phyloP scores from a whole-genome alignment of 805 yeast genomes.

The Yamadazyma insecticola region DNA sequence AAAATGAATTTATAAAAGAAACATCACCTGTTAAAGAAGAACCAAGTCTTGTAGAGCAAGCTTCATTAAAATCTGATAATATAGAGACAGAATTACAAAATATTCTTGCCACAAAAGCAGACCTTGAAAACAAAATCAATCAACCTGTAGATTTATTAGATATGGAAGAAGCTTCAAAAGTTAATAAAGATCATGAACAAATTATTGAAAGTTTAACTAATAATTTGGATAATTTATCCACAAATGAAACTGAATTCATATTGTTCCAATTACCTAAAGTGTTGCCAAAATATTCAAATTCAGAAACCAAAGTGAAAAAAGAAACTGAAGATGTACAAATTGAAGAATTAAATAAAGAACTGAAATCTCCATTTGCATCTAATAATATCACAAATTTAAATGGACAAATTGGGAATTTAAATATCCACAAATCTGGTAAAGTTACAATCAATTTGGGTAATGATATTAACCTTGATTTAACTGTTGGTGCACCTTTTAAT shows the following conservation, averaged over 20 bases:
- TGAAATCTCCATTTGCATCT: constrained; percentile 1
- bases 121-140: constrained; percentile 23
- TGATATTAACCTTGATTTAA: constrained; percentile 56
- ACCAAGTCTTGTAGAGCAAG: constrained; percentile 11
- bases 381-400: constrained; percentile 4
- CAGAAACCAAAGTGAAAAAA: constrained; percentile 8
- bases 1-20: constrained; percentile 9
- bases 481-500: constrained; percentile 63
- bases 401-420: constrained; percentile 70
- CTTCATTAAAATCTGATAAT: constrained; percentile 26
- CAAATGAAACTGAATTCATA: constrained; percentile 17
- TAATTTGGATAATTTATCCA: constrained; percentile 15
- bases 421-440: constrained; percentile 82
- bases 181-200: constrained; percentile 26
- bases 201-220: constrained; percentile 23
- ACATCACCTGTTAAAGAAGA: constrained; percentile 9
- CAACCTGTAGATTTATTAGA: constrained; percentile 26
- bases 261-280: constrained; percentile 48
- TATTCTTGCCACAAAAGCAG: constrained; percentile 21
- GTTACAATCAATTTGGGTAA: constrained; percentile 71
- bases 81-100: constrained; percentile 22
- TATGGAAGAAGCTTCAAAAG: constrained; percentile 25
- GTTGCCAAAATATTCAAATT: constrained; percentile 32
- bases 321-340: constrained; percentile 4
- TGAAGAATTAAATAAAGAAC: background rate